Evolutionary conservation across 2,329 filamentous ascomycete genomes (phyloP).

Genomic region (Mycosphaerella sp.): DNA sequence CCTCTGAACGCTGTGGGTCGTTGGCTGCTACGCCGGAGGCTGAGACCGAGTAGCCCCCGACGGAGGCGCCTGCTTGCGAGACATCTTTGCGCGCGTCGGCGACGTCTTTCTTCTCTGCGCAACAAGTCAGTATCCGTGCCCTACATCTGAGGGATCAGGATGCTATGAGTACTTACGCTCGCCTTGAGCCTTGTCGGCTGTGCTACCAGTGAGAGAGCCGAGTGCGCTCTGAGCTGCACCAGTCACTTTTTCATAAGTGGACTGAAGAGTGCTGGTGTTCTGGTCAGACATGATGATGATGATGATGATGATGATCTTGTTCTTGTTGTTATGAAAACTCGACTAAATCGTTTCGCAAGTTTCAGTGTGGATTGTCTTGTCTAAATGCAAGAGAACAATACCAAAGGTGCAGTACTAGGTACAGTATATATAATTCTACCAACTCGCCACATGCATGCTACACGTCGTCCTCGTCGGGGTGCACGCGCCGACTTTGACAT

Average conservation of each 20-base stretch:
- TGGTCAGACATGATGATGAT: constrained; percentile 38
- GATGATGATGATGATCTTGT: no score
- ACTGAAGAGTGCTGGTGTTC: constrained; percentile 69
- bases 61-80: constrained; percentile 67
- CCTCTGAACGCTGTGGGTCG: constrained; percentile 62
- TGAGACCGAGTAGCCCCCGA: constrained; percentile 65
- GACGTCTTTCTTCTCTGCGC: constrained; percentile 52
- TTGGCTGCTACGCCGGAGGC: constrained; percentile 66
- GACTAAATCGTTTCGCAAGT: no score
- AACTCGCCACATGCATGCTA: no score
- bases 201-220: constrained; percentile 66
- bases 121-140: constrained; percentile 38
- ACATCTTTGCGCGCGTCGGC: constrained; percentile 62
- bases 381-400: no score
- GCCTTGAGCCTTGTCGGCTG: constrained; percentile 53
- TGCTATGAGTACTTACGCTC: constrained; percentile 8
- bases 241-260: constrained; percentile 52
- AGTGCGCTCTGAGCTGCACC: constrained; percentile 66
- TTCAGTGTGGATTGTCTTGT: no score
- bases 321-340: no score
- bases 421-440: no score
- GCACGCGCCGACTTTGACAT: no score
- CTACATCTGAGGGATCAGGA: no score
- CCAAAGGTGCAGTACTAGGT: no score
- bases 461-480: no score